Base-by-base conservation (phyloP, 257 asterid species). In the Voacanga thouarsii region DNA sequence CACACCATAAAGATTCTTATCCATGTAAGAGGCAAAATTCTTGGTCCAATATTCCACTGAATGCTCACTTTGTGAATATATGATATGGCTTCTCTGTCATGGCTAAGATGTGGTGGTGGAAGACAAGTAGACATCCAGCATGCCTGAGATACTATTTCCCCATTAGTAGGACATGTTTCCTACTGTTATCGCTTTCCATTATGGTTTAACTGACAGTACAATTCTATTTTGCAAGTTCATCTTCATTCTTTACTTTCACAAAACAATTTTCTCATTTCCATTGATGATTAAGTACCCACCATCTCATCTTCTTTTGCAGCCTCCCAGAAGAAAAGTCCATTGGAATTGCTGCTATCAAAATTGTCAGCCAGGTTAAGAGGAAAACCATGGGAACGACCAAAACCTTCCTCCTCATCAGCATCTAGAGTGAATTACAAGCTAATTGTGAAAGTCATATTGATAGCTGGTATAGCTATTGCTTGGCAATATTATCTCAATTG, bases 381-480 rank as follows among this genome's bases (percentile, higher is more conserved):
- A 71, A 88, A 86, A 84, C 81, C 87, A 18, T 63, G 79, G 85
- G 90, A 91, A 67, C 86, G 88, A 61, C 90, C 88, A 21, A 74
- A 79, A 71, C 76, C 88, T 7, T 70, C 92, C 14, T 3, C 83
- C 23, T 50, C 90, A 3, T 60, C 88, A 3, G 75, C 84, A 72
- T 78, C 92, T 0, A 78, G 75, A 61, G 49, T 81, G 43, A 88
- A 87, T 81, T 84, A 83, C 71, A 94, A 90, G 89, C 87, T 93
- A 19, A 74, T 92, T 7, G 28, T 86, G 60, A 95, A 92, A 82
- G 91, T 95, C 44, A 74, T 60, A 43, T 71, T 91, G 53, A 87
- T 95, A 50, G 97, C 90, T 26, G 86, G 89, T 49, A 64, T 87
- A 44, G 99, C 94, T 71, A 90, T 79, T 77, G 93, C 86, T 69